These are phyloP conservation scores for Stephania japonica DNA, from an alignment of 164 flowering plant species.

Conservation along the genomic window DNA sequence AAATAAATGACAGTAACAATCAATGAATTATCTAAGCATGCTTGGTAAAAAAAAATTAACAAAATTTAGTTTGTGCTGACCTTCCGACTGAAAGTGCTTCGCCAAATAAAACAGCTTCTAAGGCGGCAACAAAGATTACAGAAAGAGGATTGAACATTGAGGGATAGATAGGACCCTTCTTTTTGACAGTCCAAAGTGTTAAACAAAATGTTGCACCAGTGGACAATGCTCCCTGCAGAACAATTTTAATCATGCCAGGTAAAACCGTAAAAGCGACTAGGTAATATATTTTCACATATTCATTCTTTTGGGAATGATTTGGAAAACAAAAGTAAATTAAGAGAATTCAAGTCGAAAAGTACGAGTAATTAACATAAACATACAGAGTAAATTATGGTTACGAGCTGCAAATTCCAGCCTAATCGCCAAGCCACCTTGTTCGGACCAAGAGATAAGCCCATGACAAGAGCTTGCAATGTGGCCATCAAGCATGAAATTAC, in stretches of 20 bases:
- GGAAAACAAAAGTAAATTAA: too few relatives aligned
- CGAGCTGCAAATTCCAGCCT: conserved; percentile 38
- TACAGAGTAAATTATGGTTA: conserved; percentile 56
- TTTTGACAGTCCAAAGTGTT: conserved; percentile 19
- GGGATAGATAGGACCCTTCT: conserved; percentile 36
- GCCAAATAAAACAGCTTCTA: conserved; percentile 33
- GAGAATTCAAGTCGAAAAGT: too few relatives aligned
- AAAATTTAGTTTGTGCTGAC: background rate
- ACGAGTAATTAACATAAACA: too few relatives aligned
- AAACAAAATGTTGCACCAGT: conserved; percentile 41
- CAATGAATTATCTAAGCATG: background rate
- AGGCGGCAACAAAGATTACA: conserved; percentile 27
- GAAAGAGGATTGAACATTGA: conserved; percentile 36
- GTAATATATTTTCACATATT: too few relatives aligned
- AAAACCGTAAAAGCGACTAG: too few relatives aligned
- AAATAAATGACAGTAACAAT: background rate
- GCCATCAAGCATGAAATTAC: conserved; percentile 40
- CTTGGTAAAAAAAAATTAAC: background rate
- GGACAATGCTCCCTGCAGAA: conserved; percentile 43
- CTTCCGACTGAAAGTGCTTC: conserved; percentile 26
- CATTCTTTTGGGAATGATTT: too few relatives aligned
- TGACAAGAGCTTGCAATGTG: conserved; percentile 27
- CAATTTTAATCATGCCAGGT: background rate
- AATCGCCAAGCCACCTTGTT: conserved; percentile 31
- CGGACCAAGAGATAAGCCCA: conserved; percentile 41